phyloP scores from a whole-genome alignment of 805 yeast genomes.

The Brettanomyces sp. region DNA sequence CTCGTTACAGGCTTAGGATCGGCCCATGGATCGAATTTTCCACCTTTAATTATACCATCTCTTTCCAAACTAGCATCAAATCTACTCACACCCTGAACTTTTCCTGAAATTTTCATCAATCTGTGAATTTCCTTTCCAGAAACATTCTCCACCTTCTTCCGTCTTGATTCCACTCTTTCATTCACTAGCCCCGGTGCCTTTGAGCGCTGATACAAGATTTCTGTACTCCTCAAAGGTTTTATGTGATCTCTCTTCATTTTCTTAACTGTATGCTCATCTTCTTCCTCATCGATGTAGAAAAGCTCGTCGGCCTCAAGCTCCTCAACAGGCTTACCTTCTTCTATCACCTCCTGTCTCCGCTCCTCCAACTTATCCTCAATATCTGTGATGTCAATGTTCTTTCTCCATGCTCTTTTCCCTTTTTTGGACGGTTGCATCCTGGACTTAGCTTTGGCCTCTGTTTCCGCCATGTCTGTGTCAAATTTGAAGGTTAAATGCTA shows the following conservation, averaged over 20 bases:
- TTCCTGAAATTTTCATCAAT: slow-evolving; percentile 71
- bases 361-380: slow-evolving; percentile 64
- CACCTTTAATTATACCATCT: slow-evolving; percentile 52
- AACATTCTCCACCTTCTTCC: slow-evolving; percentile 45
- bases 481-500: too few relatives aligned
- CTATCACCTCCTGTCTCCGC: slow-evolving; percentile 50
- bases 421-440: slow-evolving; percentile 68
- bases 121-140: slow-evolving; percentile 52
- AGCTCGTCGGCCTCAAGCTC: slow-evolving; percentile 38
- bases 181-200: slow-evolving; percentile 58
- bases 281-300: slow-evolving; percentile 60
- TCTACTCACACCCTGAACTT: slow-evolving; percentile 45
- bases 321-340: slow-evolving; percentile 33
- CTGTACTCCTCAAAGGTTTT: slow-evolving; percentile 29
- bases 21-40: slow-evolving; percentile 66
- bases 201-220: slow-evolving; percentile 63
- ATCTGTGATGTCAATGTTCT: slow-evolving; percentile 80
- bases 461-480: neutral
- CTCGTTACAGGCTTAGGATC: slow-evolving; percentile 4
- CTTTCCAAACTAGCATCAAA: slow-evolving; percentile 44
- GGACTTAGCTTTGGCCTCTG: neutral
- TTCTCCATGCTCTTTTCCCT: slow-evolving; percentile 89
- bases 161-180: slow-evolving; percentile 28
- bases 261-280: slow-evolving; percentile 35
- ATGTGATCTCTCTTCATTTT: slow-evolving; percentile 30